A percentile compares a stretch with the other conserved stretches of the same genome.
phyloP scores from a whole-genome alignment of 768 basidiomycete species.

The Suillus variegatus region DNA sequence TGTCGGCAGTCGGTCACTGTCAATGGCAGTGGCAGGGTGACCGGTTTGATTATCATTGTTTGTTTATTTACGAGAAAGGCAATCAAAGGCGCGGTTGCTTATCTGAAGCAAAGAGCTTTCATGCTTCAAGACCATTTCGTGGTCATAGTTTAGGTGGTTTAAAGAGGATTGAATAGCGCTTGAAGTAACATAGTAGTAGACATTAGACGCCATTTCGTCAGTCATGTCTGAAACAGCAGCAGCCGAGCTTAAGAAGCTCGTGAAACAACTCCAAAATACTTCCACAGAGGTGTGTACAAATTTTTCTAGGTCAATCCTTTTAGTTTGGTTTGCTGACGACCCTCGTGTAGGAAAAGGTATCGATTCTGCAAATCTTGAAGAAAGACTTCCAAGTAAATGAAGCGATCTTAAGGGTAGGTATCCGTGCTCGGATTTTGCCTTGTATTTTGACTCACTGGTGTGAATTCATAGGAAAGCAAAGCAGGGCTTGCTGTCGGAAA shows the following conservation, averaged over 20 bases:
- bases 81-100: background rate
- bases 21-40: background rate
- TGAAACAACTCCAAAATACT: conserved; percentile 74
- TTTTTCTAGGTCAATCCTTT: conserved; percentile 39
- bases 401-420: conserved; percentile 70
- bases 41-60: conserved; percentile 21
- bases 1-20: no score
- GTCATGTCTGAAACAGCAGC: conserved; percentile 39
- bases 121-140: background rate
- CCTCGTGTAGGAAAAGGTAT: conserved; percentile 57
- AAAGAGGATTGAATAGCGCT: conserved; percentile 8
- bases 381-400: conserved; percentile 70
- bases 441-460: background rate
- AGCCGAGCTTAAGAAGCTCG: conserved; percentile 75
- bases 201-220: conserved; percentile 17
- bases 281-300: conserved; percentile 53
- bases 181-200: conserved; percentile 19
- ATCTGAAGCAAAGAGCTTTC: conserved; percentile 1
- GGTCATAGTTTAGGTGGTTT: conserved; percentile 1
- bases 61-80: conserved; percentile 14
- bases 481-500: conserved; percentile 92
- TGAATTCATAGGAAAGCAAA: conserved; percentile 73
- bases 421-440: conserved; percentile 14
- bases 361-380: conserved; percentile 63
- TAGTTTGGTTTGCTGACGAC: conserved; percentile 32